Percentiles rank a stretch among this genome's conserved stretches.
Evolutionary conservation across 2,329 filamentous ascomycete species (phyloP).

Genomic region (Pyrenophora graminea): DNA sequence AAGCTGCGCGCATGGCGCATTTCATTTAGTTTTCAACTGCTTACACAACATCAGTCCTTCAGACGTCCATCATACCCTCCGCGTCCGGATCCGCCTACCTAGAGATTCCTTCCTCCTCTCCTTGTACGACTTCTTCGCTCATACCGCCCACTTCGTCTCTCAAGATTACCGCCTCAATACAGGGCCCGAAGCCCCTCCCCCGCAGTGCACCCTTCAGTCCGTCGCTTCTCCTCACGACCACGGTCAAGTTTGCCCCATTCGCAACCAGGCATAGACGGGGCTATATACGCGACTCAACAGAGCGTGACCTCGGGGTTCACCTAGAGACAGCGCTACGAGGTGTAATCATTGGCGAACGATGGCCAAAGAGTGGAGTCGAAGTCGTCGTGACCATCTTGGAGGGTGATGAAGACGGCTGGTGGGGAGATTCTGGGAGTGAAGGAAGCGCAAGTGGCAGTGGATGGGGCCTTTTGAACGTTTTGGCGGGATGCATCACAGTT

Average conservation of each 20-base stretch:
- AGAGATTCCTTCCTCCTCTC: slow-evolving; percentile 59
- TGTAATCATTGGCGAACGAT: slow-evolving; percentile 87
- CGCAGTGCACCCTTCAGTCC: slow-evolving; percentile 90
- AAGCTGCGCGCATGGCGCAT: neutral
- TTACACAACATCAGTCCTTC: slow-evolving; percentile 66
- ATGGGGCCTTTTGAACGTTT: slow-evolving; percentile 89
- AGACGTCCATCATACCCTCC: slow-evolving; percentile 89
- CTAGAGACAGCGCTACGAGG: slow-evolving; percentile 88
- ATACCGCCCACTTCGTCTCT: slow-evolving; percentile 67
- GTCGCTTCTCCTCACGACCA: slow-evolving; percentile 86
- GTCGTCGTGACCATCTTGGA: slow-evolving; percentile 91
- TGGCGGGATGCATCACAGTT: slow-evolving; percentile 90
- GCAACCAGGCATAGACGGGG: slow-evolving; percentile 80
- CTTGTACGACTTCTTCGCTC: slow-evolving; percentile 47
- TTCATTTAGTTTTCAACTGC: neutral
- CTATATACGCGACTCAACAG: slow-evolving; percentile 81
- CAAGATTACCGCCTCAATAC: slow-evolving; percentile 90
- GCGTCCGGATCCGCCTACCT: slow-evolving; percentile 92
- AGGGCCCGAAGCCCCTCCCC: slow-evolving; percentile 88
- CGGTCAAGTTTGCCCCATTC: slow-evolving; percentile 96
- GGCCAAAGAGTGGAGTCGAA: slow-evolving; percentile 99
- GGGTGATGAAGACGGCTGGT: slow-evolving; percentile 80
- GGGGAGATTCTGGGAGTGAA: slow-evolving; percentile 54
- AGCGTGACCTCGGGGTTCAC: slow-evolving; percentile 88
- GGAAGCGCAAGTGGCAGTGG: slow-evolving; percentile 62